phyloP scores from a whole-genome alignment of 305 asterid species.

The Fraxinus sp. region DNA sequence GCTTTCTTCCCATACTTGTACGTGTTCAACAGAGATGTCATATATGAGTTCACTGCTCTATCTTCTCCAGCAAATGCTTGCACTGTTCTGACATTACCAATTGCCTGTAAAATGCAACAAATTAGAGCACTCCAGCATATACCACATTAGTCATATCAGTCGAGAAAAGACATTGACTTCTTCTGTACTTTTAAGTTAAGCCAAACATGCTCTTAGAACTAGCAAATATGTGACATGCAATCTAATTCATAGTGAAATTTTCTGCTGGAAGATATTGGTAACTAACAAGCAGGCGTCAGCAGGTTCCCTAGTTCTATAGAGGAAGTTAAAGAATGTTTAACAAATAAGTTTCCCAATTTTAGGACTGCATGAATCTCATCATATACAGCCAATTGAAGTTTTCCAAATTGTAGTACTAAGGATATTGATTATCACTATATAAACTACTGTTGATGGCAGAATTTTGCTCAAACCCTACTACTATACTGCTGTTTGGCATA shows the following conservation, averaged over 20 bases:
- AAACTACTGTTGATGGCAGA: background rate
- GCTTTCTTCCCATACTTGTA: conserved; percentile 83
- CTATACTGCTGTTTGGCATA: background rate
- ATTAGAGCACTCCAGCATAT: background rate
- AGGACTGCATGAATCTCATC: background rate
- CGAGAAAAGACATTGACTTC: background rate
- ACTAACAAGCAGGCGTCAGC: background rate
- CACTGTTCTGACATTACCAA: conserved; percentile 89
- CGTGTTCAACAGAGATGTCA: conserved; percentile 55
- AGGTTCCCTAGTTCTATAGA: background rate
- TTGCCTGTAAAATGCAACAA: conserved; percentile 48
- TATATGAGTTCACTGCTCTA: conserved; percentile 67
- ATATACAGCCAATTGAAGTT: background rate
- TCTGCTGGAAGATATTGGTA: background rate
- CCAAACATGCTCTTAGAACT: background rate
- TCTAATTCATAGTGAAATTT: background rate
- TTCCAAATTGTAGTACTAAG: background rate
- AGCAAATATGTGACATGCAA: background rate
- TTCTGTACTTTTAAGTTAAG: background rate
- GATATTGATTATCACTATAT: background rate
- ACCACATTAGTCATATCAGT: background rate
- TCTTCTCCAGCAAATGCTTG: conserved; percentile 98
- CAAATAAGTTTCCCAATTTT: background rate
- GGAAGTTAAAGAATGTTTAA: background rate
- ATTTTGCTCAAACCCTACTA: background rate